A percentile compares a stretch with the other conserved stretches of the same genome.
These are phyloP conservation scores for Suillus luteus DNA, from an alignment of 768 basidiomycete genomes.

Conservation along the genomic window DNA sequence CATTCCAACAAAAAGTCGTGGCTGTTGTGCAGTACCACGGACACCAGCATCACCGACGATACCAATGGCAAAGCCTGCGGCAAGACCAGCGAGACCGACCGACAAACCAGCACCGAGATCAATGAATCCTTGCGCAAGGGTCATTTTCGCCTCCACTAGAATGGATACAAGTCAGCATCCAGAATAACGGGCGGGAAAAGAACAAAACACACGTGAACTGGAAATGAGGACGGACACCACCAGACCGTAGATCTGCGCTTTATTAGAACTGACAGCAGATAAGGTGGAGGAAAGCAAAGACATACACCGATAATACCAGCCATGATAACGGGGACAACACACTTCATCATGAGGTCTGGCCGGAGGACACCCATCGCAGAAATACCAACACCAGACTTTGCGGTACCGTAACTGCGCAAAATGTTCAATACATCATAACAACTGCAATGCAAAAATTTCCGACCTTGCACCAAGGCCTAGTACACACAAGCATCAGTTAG, in stretches of 20 bases:
- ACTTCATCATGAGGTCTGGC: constrained; percentile 98
- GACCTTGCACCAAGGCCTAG: constrained; percentile 87
- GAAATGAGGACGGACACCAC: constrained; percentile 99
- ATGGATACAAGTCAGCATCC: neutral
- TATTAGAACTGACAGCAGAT: constrained; percentile 8
- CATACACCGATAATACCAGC: constrained; percentile 99
- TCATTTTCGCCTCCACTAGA: constrained; percentile 73
- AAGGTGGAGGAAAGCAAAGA: neutral
- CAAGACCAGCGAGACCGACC: constrained; percentile 92
- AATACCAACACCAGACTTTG: constrained; percentile 97
- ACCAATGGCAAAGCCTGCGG: constrained; percentile 96
- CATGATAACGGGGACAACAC: constrained; percentile 97
- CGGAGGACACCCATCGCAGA: constrained; percentile 97
- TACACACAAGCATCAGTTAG: constrained; percentile 10
- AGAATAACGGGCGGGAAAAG: neutral
- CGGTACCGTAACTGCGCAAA: constrained; percentile 87
- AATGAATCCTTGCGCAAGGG: constrained; percentile 91
- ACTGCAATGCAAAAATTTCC: constrained; percentile 21
- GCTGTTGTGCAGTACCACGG: constrained; percentile 95
- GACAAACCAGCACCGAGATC: constrained; percentile 93
- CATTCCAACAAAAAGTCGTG: constrained; percentile 93
- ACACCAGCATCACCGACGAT: constrained; percentile 99
- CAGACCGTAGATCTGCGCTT: constrained; percentile 85
- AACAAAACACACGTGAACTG: constrained; percentile 65
- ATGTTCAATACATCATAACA: neutral